These are phyloP conservation scores for Penicillium parvum DNA, from an alignment of 495 filamentous ascomycete genomes.

Conservation along the genomic window DNA sequence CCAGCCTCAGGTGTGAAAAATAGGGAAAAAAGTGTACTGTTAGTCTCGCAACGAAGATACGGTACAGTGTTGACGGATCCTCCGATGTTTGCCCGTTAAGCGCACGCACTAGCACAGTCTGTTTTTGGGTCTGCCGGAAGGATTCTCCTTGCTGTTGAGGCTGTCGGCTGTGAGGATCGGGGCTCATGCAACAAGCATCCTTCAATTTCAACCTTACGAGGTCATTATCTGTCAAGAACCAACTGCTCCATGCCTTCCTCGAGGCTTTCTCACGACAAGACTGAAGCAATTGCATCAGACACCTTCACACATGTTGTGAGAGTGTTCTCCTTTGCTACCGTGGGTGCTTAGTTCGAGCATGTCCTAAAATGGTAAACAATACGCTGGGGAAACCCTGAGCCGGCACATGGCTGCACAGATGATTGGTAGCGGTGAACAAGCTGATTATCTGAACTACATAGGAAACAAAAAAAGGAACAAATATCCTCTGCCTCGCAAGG, in stretches of 20 bases:
- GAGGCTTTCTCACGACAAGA: too few relatives aligned
- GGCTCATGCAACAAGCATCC: background rate
- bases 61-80: constrained; percentile 2
- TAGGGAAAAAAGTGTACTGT: background rate
- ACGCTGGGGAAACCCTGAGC: too few relatives aligned
- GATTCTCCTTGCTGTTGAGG: constrained; percentile 13
- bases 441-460: constrained; percentile 1
- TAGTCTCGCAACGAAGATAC: background rate
- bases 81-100: constrained; percentile 11
- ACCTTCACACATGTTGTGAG: too few relatives aligned
- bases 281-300: too few relatives aligned
- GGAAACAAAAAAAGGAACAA: background rate
- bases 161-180: constrained; percentile 3
- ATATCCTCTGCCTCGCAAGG: constrained; percentile 3
- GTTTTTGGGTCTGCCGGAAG: constrained; percentile 1
- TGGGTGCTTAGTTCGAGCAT: too few relatives aligned
- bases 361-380: too few relatives aligned
- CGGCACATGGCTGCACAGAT: background rate
- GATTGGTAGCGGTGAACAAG: background rate
- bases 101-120: constrained; percentile 11
- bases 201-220: too few relatives aligned
- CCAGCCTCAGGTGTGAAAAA: constrained; percentile 4
- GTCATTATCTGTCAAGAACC: background rate
- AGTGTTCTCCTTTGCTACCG: too few relatives aligned
- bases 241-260: too few relatives aligned